Conservation (phyloP, 2,329 filamentous ascomycete genomes). For the Ascochyta rabiei region DNA sequence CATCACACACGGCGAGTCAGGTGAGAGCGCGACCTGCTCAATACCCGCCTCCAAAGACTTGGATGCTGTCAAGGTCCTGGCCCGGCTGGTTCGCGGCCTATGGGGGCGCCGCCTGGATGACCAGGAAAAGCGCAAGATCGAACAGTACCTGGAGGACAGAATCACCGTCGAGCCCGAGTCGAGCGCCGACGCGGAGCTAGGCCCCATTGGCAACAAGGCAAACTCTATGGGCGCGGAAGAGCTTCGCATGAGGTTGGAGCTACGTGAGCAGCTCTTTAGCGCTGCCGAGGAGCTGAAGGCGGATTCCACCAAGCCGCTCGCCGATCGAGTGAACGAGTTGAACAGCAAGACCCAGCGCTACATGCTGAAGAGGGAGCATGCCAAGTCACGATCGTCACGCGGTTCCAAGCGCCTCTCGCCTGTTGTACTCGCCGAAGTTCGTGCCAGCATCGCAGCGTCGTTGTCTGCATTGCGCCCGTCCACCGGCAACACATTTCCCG, state of each 20-base stretch:
- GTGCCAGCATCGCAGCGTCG: conserved; percentile 58
- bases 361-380: conserved; percentile 22
- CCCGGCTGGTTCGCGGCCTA: conserved; percentile 32
- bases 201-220: conserved; percentile 11
- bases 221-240: conserved; percentile 14
- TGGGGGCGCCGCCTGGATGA: conserved; percentile 33
- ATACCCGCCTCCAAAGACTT: conserved; percentile 26
- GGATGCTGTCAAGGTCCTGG: conserved; percentile 29
- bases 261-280: conserved; percentile 11
- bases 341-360: conserved; percentile 23
- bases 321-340: conserved; percentile 20
- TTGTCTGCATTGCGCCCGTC: conserved; percentile 46
- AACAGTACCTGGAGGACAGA: conserved; percentile 27
- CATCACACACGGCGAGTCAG: conserved; percentile 31
- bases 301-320: conserved; percentile 16
- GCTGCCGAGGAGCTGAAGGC: conserved; percentile 19
- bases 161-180: conserved; percentile 4
- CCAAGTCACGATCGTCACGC: conserved; percentile 18
- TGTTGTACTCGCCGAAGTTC: conserved; percentile 52
- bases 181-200: background rate
- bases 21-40: conserved; percentile 33
- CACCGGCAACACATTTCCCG: conserved; percentile 53
- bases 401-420: conserved; percentile 30
- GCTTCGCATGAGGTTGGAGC: conserved; percentile 7
- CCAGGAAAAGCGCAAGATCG: conserved; percentile 29